phyloP scores from a whole-genome alignment of 768 basidiomycete species.

The Tricholoma flavovirens region DNA sequence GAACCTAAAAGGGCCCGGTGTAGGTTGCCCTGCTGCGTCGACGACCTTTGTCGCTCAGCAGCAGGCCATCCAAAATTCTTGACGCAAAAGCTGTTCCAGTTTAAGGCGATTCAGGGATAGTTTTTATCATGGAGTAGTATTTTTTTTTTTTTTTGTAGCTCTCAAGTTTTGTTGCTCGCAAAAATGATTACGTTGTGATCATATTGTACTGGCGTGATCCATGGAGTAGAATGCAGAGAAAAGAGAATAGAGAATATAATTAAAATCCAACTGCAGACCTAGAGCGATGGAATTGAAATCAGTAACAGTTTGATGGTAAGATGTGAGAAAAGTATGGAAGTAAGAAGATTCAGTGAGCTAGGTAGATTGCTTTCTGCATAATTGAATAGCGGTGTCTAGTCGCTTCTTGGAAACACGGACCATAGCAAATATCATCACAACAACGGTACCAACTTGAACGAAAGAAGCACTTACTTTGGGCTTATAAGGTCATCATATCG shows the following conservation, averaged over 20 bases:
- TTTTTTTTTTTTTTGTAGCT: no score
- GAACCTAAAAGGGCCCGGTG: slow-evolving; percentile 63
- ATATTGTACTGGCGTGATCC: background rate
- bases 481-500: background rate
- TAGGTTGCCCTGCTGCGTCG: slow-evolving; percentile 53
- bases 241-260: background rate
- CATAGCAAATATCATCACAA: slow-evolving; percentile 57
- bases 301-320: background rate
- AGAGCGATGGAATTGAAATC: background rate
- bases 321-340: background rate
- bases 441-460: background rate
- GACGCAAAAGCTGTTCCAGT: no score
- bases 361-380: slow-evolving; percentile 64
- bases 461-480: background rate
- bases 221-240: background rate
- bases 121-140: no score
- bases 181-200: no score
- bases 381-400: slow-evolving; percentile 75
- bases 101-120: slow-evolving; percentile 14
- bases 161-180: no score
- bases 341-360: slow-evolving; percentile 55
- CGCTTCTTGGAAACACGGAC: slow-evolving; percentile 94
- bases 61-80: slow-evolving; percentile 29
- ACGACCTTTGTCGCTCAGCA: slow-evolving; percentile 45
- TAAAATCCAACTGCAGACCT: background rate